A percentile compares a stretch with the other conserved stretches of the same genome.
These are phyloP conservation scores for Cetradonia linearis DNA, from an alignment of 495 filamentous ascomycete species.

Conservation along the genomic window DNA sequence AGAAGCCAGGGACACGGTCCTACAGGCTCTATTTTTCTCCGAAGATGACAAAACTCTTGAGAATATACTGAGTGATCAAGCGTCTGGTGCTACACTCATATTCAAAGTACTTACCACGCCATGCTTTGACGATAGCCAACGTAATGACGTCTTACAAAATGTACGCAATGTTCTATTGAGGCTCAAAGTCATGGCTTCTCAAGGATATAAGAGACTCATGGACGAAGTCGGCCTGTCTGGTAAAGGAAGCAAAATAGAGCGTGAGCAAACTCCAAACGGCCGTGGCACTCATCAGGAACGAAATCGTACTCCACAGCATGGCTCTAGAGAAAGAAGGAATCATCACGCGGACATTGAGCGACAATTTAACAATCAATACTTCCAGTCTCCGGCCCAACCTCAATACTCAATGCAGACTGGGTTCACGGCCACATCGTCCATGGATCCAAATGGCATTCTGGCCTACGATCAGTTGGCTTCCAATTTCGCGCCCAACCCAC, in stretches of 20 bases:
- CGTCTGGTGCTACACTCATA: conserved; percentile 87
- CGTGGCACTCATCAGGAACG: conserved; percentile 36
- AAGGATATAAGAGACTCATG: conserved; percentile 98
- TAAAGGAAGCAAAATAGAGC: conserved; percentile 37
- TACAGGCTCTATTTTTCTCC: conserved; percentile 91
- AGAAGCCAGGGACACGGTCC: conserved; percentile 83
- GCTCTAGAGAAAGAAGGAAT: conserved; percentile 32
- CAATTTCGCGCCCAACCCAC: conserved; percentile 35
- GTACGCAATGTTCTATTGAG: conserved; percentile 80
- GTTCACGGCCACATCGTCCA: conserved; percentile 30
- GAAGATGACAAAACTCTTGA: conserved; percentile 78
- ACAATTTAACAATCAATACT: conserved; percentile 39
- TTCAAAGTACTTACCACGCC: conserved; percentile 98
- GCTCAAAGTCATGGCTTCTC: conserved; percentile 84
- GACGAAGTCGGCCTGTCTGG: conserved; percentile 77
- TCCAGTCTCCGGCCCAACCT: conserved; percentile 31
- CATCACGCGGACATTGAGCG: conserved; percentile 38
- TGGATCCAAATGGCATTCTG: conserved; percentile 34
- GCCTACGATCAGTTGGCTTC: conserved; percentile 37
- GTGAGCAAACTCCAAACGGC: conserved; percentile 36
- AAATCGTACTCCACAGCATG: conserved; percentile 41
- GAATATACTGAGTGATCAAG: conserved; percentile 82
- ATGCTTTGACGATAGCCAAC: conserved; percentile 90
- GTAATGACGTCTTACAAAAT: conserved; percentile 77
- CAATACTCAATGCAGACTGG: conserved; percentile 28